phyloP scores from a whole-genome alignment of 1,284 basidiomycete species.

The Apiotrichum domesticum region DNA sequence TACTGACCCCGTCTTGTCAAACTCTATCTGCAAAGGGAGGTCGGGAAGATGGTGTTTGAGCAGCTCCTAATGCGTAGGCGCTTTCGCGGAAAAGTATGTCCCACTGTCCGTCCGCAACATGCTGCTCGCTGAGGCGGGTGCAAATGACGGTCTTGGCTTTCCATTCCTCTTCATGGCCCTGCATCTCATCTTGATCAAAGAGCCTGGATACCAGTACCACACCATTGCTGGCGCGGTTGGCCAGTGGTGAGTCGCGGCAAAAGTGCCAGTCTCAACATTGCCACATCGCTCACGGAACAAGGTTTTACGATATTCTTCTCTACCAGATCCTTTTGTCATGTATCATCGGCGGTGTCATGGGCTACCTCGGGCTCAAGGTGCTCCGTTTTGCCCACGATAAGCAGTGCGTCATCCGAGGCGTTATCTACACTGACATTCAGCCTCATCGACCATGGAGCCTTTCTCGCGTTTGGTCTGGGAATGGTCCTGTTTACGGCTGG shows the following conservation, averaged over 20 bases:
- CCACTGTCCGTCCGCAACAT: conserved; percentile 43
- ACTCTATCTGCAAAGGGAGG: conserved; percentile 49
- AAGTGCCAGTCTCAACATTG: too few species aligned
- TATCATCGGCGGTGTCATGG: conserved; percentile 70
- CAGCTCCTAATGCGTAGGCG: conserved; percentile 19
- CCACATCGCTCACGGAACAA: conserved; percentile 5
- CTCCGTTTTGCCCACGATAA: conserved; percentile 34
- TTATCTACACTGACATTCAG: conserved; percentile 52
- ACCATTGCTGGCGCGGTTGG: conserved; percentile 57
- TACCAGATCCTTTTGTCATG: conserved; percentile 61
- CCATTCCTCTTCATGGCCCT: conserved; percentile 89
- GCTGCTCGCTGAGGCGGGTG: conserved; percentile 44
- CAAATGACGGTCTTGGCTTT: conserved; percentile 77
- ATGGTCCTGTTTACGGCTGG: conserved; percentile 66
- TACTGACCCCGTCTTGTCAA: conserved; percentile 88
- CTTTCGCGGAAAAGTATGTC: conserved; percentile 43
- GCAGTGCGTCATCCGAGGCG: conserved; percentile 56
- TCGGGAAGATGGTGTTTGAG: neutral
- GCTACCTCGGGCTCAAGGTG: conserved; percentile 51
- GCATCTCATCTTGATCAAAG: conserved; percentile 68
- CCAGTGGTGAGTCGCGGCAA: conserved; percentile 52
- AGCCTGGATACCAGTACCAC: conserved; percentile 33
- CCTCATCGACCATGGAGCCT: conserved; percentile 46
- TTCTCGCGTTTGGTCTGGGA: conserved; percentile 44
- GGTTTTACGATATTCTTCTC: conserved; percentile 42